Evolutionary conservation across 345 rosid genomes (phyloP).

Genomic region (Ceriops tagal): DNA sequence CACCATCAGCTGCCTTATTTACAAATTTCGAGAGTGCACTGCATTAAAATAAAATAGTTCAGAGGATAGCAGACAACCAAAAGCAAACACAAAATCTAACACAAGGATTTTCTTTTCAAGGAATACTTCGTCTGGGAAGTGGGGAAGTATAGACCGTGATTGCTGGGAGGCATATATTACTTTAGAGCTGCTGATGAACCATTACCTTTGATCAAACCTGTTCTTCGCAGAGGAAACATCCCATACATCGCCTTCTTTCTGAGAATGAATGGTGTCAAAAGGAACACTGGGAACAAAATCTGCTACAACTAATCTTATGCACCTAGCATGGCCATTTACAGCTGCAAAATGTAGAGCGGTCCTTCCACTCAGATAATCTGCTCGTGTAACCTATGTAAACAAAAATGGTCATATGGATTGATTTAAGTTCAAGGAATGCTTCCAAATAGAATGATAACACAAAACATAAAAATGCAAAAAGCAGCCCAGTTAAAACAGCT

Average conservation of each 20-base stretch:
- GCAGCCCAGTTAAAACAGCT: neutral
- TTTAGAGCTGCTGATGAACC: neutral
- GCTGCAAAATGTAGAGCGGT: conserved; percentile 95
- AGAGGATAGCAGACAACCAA: neutral
- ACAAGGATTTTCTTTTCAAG: neutral
- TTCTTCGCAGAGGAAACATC: conserved; percentile 40
- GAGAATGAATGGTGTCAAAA: conserved; percentile 44
- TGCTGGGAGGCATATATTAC: neutral
- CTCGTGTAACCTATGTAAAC: conserved; percentile 62
- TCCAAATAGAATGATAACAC: neutral
- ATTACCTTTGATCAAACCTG: conserved; percentile 58
- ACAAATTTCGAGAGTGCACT: conserved; percentile 87
- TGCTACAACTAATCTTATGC: conserved; percentile 83
- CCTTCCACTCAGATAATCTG: conserved; percentile 91
- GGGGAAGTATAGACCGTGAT: no score
- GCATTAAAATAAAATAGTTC: conserved; percentile 30
- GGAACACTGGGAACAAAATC: conserved; percentile 84
- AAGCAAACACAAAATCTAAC: conserved; percentile 3
- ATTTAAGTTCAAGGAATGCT: neutral
- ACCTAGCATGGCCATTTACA: conserved; percentile 85
- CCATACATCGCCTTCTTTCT: conserved; percentile 36
- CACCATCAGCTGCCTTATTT: conserved; percentile 94
- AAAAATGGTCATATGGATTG: neutral
- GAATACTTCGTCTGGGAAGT: neutral
- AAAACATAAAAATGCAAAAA: neutral